These are phyloP conservation scores for Vickermania ingenoplastis DNA, from an alignment of 208 protist species.

Conservation along the genomic window DNA sequence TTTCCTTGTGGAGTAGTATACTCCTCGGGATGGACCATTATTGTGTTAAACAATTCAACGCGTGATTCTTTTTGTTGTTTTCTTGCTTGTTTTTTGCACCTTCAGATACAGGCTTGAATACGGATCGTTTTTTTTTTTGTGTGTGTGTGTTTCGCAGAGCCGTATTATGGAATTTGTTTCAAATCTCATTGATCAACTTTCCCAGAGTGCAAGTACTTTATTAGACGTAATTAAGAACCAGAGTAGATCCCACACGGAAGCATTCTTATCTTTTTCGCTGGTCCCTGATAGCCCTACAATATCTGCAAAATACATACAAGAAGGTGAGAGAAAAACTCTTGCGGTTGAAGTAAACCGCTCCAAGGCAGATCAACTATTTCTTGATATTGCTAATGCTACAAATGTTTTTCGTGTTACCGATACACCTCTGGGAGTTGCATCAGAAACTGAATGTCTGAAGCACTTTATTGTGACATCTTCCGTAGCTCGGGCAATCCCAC, in stretches of 20 bases:
- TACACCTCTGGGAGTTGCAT: not conserved
- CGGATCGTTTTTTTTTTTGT: too few relatives aligned
- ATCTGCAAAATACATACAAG: not conserved
- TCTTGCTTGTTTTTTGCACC: too few relatives aligned
- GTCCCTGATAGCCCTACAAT: not conserved
- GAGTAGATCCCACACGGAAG: not conserved
- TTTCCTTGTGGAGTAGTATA: too few relatives aligned
- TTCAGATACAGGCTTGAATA: too few relatives aligned
- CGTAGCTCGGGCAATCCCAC: not conserved
- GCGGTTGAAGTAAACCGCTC: not conserved
- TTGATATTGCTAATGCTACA: not conserved
- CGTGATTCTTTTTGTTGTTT: too few relatives aligned
- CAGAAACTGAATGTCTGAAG: too few relatives aligned
- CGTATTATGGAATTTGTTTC: not conserved
- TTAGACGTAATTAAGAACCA: not conserved
- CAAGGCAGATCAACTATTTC: not conserved
- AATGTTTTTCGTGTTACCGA: not conserved
- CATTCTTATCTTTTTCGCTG: not conserved
- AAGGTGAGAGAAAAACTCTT: not conserved
- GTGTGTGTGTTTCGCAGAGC: too few relatives aligned
- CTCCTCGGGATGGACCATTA: too few relatives aligned
- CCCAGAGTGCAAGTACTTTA: not conserved
- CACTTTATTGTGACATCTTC: not conserved
- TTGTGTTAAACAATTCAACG: too few relatives aligned
- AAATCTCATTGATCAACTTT: not conserved